Base-by-base conservation (phyloP, 805 yeast species). In the Wickerhamiella musiphila region DNA sequence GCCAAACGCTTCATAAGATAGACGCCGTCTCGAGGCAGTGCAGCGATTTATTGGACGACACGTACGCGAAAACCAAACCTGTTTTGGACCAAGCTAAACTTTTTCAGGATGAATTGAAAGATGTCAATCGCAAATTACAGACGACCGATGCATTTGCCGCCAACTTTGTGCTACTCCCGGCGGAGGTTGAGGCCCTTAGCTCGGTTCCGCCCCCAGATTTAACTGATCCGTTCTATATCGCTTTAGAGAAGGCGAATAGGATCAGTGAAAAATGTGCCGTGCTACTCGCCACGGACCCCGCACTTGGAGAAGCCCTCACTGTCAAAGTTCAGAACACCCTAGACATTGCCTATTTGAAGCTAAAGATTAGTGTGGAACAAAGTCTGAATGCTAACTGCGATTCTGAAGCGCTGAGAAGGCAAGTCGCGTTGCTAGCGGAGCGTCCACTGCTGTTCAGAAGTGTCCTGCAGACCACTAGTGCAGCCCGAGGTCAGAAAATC, bases 261-360 rank as follows among this genome's bases (percentile, higher is more conserved):
- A 75, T 84, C 18, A 72, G 73, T 47, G 61, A 66, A 21, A 69
- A 73, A 36, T 74, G 93, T 31, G 71, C 78, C 29, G 65, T 73
- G 13, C 56, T 90, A 19, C 61, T 90, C 16, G 69, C 82, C 4
- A 63, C 44, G 29, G 26, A 36, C n/a, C 47, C 45, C 4, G 23
- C 74, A 45, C 74, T 76, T 21, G 73, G 76, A 27, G 51, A 49
- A 28, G 40, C 33, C 10, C 31, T 44, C 4, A 52, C 51, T 45
- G 32, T 18, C 17, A 44, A 39, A n/a, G 28, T 36, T 8, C 63
- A 66, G 16, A 55, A 53, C 8, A 51, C 70, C 20, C 57, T 78
- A 18, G 66, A 66, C 25, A 38, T 55, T 12, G 71, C 77, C 2
- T 66, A 66, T 37, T 69, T 65, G 35, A 65, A 71, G 39, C 56